Base-by-base conservation (phyloP, 768 basidiomycete genomes). In the Lanmaoa pseudosensibilis region DNA sequence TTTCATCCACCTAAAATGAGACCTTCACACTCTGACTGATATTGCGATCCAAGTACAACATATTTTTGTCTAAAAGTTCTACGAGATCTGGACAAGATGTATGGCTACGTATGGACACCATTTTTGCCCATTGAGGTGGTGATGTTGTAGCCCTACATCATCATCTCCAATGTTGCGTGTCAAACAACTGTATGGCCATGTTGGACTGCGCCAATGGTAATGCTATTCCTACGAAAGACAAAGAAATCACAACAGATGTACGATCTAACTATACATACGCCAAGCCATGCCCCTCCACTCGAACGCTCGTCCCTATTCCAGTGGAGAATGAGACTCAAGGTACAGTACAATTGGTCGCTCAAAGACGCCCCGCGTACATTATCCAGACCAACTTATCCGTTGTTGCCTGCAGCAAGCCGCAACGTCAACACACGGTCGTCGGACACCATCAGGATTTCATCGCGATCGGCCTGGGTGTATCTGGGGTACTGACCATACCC, bases 381-480 rank as follows among this genome's bases (percentile, higher is more conserved):
- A 33, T 40, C 52, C 46, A 53, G 38, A 23, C 55, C 46, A 41
- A 33, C 38, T 52, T 18, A 64, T 57, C 52, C 46, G 37, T 64
- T 61, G 27, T 57, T 57, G 36, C 60, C 58, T 16, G 75, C 69
- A 55, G 78, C 72, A 59, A 87, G 75, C 46, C 86, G 83, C 52
- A 94, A 71, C 41, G 86, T 81, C 67, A 93, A 74, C 56, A 94
- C 85, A 34, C 88, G 83, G 73, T 96, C 94, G 63, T 95, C 94
- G 5, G 90, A 92, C 36, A 92, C 89, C 73, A 95, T 85, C 59
- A 96, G 75, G 68, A 97, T 92, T 72, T 97, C 93, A 57, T 92
- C 88, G 27, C 89, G 80, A 13, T 80, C 85, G 12, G 78, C 75
- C 64, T 83, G 81, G 41, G 76, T 75, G 57, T 79, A 71, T 39